Evolutionary conservation across 1,139 yeast species (phyloP), one percentile per base, ranked within the genome.

Genomic region (Hansenula lynferdii): DNA sequence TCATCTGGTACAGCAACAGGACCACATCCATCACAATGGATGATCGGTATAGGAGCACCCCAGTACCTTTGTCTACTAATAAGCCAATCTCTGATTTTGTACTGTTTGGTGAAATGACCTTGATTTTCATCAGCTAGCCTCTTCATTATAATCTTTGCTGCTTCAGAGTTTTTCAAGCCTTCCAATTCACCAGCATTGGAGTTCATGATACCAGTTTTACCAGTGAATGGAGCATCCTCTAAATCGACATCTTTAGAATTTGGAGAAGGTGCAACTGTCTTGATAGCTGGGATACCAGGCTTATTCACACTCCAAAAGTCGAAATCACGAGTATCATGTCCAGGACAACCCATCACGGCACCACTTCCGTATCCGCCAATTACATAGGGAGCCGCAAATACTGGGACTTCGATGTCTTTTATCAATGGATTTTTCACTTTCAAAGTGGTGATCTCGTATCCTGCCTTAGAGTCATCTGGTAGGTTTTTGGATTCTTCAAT

Each of bases 291-390:
- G 1, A 58, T 48, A 1, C 53, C 50, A 0, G 85, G 82, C 51
- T 69, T 70, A 54, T 85, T 86, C 34, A 64, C 54, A 7, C 59
- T 55, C 96, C 97, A 90, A 56, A 92, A 90, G 4, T 69, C 85
- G 51, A 58, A 76, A 56, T 92, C 98, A 44, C 97, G 71, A 33
- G 68, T 67, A 57, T 92, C 97, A 59, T 90, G 97, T 0, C 84
- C 96, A 2, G 98, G 98, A 53, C 95, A 86, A 1, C 98, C 98
- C 97, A 92, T 90, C 0, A 92, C 97, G 1, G 96, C 95, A 33
- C 96, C 96, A 45, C 76, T 76, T 0, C 97, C 97, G 56, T 90
- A 90, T 6, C 74, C 67, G 6, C 85, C 79, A 28, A 90, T 60
- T 1, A 92, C 97, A 60, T 89, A 92, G 0, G 97, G 96, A 0